phyloP scores from a whole-genome alignment of 2,329 filamentous ascomycete species.

The Emmonsiellopsis sp. region DNA sequence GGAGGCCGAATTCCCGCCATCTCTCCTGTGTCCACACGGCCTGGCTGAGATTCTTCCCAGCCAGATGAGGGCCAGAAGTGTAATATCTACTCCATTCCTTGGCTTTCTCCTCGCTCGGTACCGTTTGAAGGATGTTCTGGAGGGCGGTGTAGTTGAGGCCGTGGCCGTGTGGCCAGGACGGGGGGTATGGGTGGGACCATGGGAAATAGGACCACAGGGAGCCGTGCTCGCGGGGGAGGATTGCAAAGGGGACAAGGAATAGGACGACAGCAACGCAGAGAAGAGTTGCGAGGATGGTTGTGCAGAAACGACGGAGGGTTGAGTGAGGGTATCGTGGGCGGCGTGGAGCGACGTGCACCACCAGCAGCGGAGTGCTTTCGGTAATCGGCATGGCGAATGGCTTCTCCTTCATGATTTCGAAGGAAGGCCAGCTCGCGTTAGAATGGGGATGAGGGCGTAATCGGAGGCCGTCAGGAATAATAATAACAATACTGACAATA shows the following conservation, averaged over 20 bases:
- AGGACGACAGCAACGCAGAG: conserved; percentile 31
- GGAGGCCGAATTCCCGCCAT: conserved; percentile 64
- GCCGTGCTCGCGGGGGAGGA: conserved; percentile 30
- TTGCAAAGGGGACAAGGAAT: conserved; percentile 32
- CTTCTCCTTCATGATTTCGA: conserved; percentile 24
- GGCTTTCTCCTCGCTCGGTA: conserved; percentile 47
- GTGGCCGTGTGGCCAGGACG: conserved; percentile 32
- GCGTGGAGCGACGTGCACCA: conserved; percentile 30
- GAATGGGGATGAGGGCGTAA: not conserved
- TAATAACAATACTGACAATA: too few relatives aligned
- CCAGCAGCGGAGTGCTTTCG: conserved; percentile 35
- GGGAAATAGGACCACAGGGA: conserved; percentile 33
- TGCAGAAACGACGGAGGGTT: conserved; percentile 34
- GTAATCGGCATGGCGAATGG: conserved; percentile 22
- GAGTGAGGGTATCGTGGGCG: conserved; percentile 35
- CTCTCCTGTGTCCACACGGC: conserved; percentile 66
- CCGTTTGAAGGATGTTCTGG: conserved; percentile 44
- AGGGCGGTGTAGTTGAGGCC: conserved; percentile 48
- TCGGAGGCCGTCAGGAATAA: not conserved
- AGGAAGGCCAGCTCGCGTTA: not conserved
- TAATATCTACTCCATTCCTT: conserved; percentile 72
- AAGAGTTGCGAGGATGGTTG: conserved; percentile 27
- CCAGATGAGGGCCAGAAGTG: conserved; percentile 64
- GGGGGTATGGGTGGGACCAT: conserved; percentile 29
- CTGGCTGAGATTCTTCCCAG: conserved; percentile 69